Percentiles rank a stretch among this genome's conserved stretches.
phyloP scores from a whole-genome alignment of 352 stramenopile genomes.

The Blastocystis sp. region DNA sequence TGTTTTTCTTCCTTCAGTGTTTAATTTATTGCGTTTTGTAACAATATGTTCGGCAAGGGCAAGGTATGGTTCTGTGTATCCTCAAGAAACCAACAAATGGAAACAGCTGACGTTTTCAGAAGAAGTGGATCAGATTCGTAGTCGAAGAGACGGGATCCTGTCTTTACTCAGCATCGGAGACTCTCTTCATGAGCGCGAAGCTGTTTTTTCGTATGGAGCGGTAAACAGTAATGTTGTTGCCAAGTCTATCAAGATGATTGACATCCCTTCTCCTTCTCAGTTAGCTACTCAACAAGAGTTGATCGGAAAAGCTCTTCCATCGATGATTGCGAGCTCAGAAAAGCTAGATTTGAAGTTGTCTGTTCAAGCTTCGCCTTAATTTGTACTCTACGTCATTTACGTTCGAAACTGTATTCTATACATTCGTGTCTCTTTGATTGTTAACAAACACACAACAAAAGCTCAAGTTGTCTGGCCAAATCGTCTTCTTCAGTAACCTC shows the following conservation, averaged over 20 bases:
- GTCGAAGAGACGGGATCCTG: background rate
- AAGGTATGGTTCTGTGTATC: slow-evolving; percentile 83
- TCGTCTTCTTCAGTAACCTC: background rate
- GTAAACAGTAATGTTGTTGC: slow-evolving; percentile 48
- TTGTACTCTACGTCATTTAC: background rate
- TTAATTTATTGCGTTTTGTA: slow-evolving; percentile 79
- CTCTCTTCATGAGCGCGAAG: slow-evolving; percentile 70
- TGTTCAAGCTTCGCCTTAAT: slow-evolving; percentile 19
- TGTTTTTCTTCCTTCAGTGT: slow-evolving; percentile 80
- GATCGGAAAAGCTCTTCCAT: background rate
- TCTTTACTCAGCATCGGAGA: slow-evolving; percentile 72
- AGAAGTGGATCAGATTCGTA: slow-evolving; percentile 72
- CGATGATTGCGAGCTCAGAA: background rate
- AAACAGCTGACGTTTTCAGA: slow-evolving; percentile 84
- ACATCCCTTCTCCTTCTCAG: slow-evolving; percentile 68
- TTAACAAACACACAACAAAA: slow-evolving; percentile 54
- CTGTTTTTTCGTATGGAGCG: slow-evolving; percentile 55
- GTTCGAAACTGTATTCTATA: background rate
- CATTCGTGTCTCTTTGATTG: slow-evolving; percentile 1
- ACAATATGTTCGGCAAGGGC: slow-evolving; percentile 84
- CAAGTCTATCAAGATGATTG: slow-evolving; percentile 72
- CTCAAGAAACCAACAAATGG: slow-evolving; percentile 79
- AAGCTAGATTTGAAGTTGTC: slow-evolving; percentile 54
- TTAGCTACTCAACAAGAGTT: slow-evolving; percentile 25
- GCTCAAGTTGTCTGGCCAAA: background rate